Evolutionary conservation across 768 basidiomycete genomes (phyloP), one percentile per base, ranked within the genome.

Genomic region (Mycena latifolia): DNA sequence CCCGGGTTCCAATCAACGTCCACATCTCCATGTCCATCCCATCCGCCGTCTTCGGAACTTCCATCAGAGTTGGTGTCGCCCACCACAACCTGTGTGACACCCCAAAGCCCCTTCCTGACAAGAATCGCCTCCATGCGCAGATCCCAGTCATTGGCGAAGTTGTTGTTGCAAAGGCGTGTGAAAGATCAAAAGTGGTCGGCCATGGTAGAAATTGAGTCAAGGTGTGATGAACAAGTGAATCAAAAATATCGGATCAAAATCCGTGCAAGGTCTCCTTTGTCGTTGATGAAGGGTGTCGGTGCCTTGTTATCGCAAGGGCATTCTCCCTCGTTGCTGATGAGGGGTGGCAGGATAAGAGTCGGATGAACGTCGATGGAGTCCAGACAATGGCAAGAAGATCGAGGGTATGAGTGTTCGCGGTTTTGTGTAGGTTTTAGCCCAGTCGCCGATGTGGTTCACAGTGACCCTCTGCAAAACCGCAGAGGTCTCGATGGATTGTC

Each of bases 231-330:
- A 5, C 6, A n/a, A 46, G 45, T 11, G 22, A 11, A 22, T 46
- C n/a, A n/a, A n/a, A n/a, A n/a, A n/a, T n/a, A n/a, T n/a, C n/a
- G n/a, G n/a, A n/a, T n/a, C n/a, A n/a, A n/a, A n/a, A n/a, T n/a
- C n/a, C n/a, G n/a, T n/a, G n/a, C n/a, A n/a, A n/a, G n/a, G n/a
- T 25, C 27, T 28, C 47, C 47, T 48, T 48, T 14, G 47, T 48
- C 47, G 47, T 48, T 25, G 47, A 46, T 48, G 47, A 48, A 48
- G 47, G 47, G 27, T 28, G 5, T 48, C 27, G 24, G 45, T 46
- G 45, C 45, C 45, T 46, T 46, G 45, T 46, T 46, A 20, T 46
- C 24, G 45, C 45, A 48, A 48, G 24, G 25, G 47, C 27, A 5
- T 28, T 48, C 27, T 28, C 47, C 25, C 15, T 48, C 47, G 47